phyloP scores from a whole-genome alignment of 202 grass and related monocot genomes.

The Carex arenaria region DNA sequence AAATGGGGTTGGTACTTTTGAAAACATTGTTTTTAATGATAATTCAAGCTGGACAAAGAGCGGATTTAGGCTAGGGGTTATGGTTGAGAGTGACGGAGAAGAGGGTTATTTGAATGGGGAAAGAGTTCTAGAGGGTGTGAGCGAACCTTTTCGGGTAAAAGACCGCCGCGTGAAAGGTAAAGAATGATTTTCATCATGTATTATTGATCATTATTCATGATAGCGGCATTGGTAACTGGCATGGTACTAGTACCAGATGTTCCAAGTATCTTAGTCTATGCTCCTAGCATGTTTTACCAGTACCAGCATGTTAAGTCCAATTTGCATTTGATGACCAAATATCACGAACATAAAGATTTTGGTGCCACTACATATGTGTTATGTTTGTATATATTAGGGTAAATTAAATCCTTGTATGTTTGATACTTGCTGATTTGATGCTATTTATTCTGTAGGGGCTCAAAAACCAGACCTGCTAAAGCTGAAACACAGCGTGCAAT shows the following conservation, averaged over 20 bases:
- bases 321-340: too few relatives aligned
- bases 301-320: too few relatives aligned
- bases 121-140: constrained; percentile 60
- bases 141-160: constrained; percentile 46
- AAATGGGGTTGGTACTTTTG: constrained; percentile 41
- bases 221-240: not conserved
- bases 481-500: not conserved
- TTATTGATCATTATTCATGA: not conserved
- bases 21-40: constrained; percentile 49
- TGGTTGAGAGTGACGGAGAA: constrained; percentile 5
- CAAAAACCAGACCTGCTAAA: not conserved
- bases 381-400: constrained; percentile 23
- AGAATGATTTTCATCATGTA: not conserved
- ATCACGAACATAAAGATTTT: too few relatives aligned
- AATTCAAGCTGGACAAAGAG: constrained; percentile 67
- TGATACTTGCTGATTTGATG: not conserved
- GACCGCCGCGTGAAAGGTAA: constrained; percentile 58
- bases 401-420: not conserved
- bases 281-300: too few relatives aligned
- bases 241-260: too few relatives aligned
- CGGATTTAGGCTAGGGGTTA: constrained; percentile 56
- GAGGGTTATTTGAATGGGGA: constrained; percentile 17
- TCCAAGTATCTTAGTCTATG: too few relatives aligned
- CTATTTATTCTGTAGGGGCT: not conserved
- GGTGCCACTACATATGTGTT: too few relatives aligned